Conservation (phyloP, 371 early-diverging fungal species). For the Rhizopus arrhizus region DNA sequence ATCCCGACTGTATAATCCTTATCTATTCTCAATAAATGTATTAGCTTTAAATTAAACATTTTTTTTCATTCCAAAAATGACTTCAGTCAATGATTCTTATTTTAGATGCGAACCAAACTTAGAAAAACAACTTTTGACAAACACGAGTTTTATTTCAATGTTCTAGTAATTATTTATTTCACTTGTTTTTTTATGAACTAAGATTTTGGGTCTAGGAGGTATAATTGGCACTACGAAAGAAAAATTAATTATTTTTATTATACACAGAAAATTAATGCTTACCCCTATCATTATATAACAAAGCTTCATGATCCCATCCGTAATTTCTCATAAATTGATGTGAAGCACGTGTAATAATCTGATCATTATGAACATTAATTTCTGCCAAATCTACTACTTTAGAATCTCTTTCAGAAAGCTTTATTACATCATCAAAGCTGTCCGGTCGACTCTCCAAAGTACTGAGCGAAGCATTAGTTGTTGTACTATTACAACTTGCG, state of each 20-base stretch:
- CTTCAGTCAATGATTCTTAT: neutral
- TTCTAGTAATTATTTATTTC: neutral
- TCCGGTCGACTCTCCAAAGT: conserved; percentile 30
- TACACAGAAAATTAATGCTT: neutral
- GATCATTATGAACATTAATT: neutral
- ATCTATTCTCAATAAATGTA: neutral
- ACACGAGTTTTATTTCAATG: neutral
- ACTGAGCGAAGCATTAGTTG: conserved; percentile 20
- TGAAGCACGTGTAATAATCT: neutral
- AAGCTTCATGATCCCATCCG: neutral
- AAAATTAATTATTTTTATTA: neutral
- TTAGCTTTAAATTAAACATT: neutral
- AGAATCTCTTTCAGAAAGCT: neutral
- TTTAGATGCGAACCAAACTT: too few species aligned
- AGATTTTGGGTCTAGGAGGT: conserved; percentile 17
- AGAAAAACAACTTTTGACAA: neutral
- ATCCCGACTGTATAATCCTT: neutral
- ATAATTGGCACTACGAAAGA: conserved; percentile 14
- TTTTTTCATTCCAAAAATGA: neutral
- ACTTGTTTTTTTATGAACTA: neutral
- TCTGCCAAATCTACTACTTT: neutral
- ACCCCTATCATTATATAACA: neutral
- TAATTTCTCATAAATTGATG: neutral
- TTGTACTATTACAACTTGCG: conserved; percentile 26
- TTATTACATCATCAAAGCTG: conserved; percentile 41